Base-by-base conservation (phyloP, 2,329 filamentous ascomycete species). In the Talaromyces verruculosus region DNA sequence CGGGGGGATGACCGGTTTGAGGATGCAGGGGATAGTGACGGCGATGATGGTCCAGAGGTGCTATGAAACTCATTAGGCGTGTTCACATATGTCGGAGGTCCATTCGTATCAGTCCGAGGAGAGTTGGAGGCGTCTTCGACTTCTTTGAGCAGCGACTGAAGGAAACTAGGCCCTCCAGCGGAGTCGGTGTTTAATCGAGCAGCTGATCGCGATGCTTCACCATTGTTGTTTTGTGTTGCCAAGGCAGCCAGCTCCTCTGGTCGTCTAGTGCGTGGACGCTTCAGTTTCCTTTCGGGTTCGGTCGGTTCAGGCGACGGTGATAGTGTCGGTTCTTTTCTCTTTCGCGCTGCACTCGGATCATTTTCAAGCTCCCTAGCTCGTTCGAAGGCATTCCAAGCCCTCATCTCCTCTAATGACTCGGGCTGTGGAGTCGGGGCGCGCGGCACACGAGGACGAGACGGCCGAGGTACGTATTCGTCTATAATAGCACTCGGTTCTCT, bases 301-400 rank as follows among this genome's bases (percentile, higher is more conserved):
- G 81, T 79, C 28, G 88, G 87, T 35, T 84, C 82, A 1, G 85
- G 82, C 3, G 92, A 96, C 74, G 92, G 95, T 62, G 93, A 88
- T 80, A 97, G 93, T 67, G 91, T 88, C 61, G 83, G 81, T 67
- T 80, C 82, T 69, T 89, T 78, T 61, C 77, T 75, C 69, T 82
- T 81, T 68, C 81, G 84, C 49, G 85, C 78, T 61, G 79, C 76
- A 55, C 69, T 76, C 0, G 80, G 76, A 25, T 84, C 78, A 68
- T 81, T 83, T 69, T 90, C 85, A 19, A 86, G 84, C 67, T 93
- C 89, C 69, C 92, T 86, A 51, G 91, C 93, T 76, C 89, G 91
- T 71, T 97, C 93, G 68, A 98, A 89, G 22, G 91, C 92, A 68
- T 93, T 92, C 95, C 94, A 97, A 3, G 94, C 92, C 66, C 88